A percentile compares a stretch with the other conserved stretches of the same genome.
Conservation (phyloP, 768 basidiomycete genomes). For the Mycena vitilis region DNA sequence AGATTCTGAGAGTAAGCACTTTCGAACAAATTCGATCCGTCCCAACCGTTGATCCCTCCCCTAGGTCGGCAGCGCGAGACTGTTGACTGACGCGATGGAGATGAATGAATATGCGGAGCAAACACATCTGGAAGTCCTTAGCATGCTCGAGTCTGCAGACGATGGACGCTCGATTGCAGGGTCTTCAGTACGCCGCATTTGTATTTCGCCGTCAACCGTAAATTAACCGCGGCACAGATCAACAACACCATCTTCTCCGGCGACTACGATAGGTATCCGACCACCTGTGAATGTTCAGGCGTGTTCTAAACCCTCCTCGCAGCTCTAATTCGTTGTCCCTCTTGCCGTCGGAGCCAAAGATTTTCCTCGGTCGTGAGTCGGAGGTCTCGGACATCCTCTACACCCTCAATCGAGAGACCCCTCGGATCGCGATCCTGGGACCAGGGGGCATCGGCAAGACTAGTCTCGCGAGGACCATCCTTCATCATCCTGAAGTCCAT, state of each 20-base stretch:
- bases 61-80: background rate
- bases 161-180: background rate
- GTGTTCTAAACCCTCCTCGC: background rate
- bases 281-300: background rate
- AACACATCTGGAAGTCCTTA: background rate
- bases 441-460: conserved; percentile 8
- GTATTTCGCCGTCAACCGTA: background rate
- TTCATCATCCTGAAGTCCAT: background rate
- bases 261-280: background rate
- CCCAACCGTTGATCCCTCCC: background rate
- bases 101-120: background rate
- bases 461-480: background rate
- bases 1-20: background rate
- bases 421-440: background rate
- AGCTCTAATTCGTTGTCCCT: background rate
- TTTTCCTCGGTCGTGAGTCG: background rate
- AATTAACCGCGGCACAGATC: background rate
- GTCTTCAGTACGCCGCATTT: background rate
- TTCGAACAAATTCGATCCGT: background rate
- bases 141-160: background rate
- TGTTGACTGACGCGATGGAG: background rate
- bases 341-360: background rate
- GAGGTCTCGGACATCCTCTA: background rate
- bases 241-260: background rate
- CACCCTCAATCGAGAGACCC: background rate